Base-by-base conservation (phyloP, 352 stramenopile genomes). In the Phytophthora europaea region DNA sequence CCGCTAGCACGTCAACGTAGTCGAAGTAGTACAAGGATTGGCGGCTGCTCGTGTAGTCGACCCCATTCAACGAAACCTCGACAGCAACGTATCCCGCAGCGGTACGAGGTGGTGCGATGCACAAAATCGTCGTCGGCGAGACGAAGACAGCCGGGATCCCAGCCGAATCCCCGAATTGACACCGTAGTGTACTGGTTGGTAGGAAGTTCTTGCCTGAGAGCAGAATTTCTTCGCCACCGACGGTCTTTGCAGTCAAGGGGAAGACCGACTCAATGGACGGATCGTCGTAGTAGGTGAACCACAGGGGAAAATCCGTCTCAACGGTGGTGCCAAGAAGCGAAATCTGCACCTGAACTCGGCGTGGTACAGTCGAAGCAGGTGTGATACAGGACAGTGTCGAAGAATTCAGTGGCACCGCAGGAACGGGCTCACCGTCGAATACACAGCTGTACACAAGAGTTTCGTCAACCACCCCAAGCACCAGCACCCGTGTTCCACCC, bases 21-120 rank as follows among this genome's bases (percentile, higher is more conserved):
- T 79, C 80, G 53, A 72, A 75, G 52, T 83, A 88, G 22, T 83
- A 77, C 6, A 91, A 2, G 4, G 65, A 54, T 8, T 65, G 60
- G 4, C 57, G 45, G 23, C 71, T 70, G 5, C 36, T 54, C 5
- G 76, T 89, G 28, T 81, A 89, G 31, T 91, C 83, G 15, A 86
- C 65, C 4, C 76, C 78, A 53, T 91, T 91, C 34, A 88, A 48
- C 22, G 80, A 79, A 10, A 91, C 33, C 55, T 87, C 76, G 3
- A 91, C 48, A 9, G 52, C 40, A 4, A 76, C 66, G 26, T 80
- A 88, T 0, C 80, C 80, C 12, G 58, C 23, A n/a, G 26, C 34
- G n/a, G 20, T 40, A 47, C 65, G 76, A 33, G 55, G 16, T 8
- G 78, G 83, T 26, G 62, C 58, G 9, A 70, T 6, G 28, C 81